Evolutionary conservation across 2,329 filamentous ascomycete genomes (phyloP), one percentile per base, ranked within the genome.

Genomic region (Verticillium dahliae): DNA sequence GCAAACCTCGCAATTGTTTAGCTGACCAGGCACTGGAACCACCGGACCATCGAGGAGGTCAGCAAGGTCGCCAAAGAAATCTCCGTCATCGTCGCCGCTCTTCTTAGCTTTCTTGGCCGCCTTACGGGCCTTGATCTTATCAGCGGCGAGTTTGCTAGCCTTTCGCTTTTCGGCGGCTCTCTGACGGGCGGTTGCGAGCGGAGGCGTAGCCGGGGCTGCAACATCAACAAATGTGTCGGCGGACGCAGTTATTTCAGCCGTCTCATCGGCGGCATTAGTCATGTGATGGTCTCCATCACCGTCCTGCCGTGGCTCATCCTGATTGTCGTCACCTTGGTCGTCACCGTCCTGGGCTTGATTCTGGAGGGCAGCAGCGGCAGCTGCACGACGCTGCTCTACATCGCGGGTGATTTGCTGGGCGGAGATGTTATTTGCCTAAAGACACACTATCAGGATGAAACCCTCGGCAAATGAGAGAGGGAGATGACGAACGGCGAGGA

Each of bases 1-100:
- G 73, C 94, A 98, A 3, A 88, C 77, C 65, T 90, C 92, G 71
- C 94, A 98, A 67, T 97, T 93, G 65, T 90, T 92, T 70, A 94
- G 85, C 73, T 98, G 94, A 2, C 91, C 92, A 1, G 92, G 90
- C n/a, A 88, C 72, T 1, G 88, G 87, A 37, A 78, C 78, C 41
- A 75, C 68, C 33, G 71, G 72, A 63, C 81, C 68, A 58, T 82
- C 67, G 69, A 85, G 76, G 18, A 85, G 74, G 67, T 79, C 76
- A 10, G 18, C n/a, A 13, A 74, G 72, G 2, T 79, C 80, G 22
- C 18, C 18, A 56, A 84, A 73, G 15, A 81, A 83, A 58, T 84
- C 79, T 6, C 78, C 78, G 33, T 84, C 81, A 4, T 81, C 78
- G 10, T 80, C 79, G 18, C n/a, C 41, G 54, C 75, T 72, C 59